Conservation (phyloP, 768 basidiomycete species). For the Myochromella boudieri region DNA sequence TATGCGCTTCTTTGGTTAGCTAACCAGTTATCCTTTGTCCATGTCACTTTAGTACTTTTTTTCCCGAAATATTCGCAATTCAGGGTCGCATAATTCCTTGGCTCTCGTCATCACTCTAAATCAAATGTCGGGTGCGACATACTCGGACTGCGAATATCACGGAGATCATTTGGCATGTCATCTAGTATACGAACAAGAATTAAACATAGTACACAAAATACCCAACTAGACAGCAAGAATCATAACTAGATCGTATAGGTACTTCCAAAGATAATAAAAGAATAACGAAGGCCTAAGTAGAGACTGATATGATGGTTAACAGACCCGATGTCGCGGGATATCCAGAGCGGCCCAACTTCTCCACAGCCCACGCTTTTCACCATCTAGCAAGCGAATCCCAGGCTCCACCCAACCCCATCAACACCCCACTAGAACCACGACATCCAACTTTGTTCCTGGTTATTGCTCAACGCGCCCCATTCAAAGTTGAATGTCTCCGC, state of each 20-base stretch:
- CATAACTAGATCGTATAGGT: too few relatives aligned
- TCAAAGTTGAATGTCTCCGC: constrained; percentile 50
- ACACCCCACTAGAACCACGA: constrained; percentile 39
- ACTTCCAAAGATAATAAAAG: background rate
- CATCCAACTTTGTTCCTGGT: constrained; percentile 47
- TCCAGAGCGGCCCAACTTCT: too few relatives aligned
- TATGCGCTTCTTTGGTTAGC: too few relatives aligned
- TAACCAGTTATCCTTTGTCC: too few relatives aligned
- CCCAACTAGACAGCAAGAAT: too few relatives aligned
- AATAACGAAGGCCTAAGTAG: background rate
- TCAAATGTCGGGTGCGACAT: too few relatives aligned
- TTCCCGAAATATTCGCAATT: too few relatives aligned
- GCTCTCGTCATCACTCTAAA: background rate
- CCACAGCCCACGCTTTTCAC: too few relatives aligned
- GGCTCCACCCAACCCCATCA: too few relatives aligned
- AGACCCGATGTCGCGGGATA: constrained; percentile 1
- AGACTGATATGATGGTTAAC: background rate
- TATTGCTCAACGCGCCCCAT: constrained; percentile 42
- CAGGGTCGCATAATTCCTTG: background rate
- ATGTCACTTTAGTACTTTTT: too few relatives aligned
- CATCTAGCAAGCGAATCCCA: too few relatives aligned
- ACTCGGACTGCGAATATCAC: constrained; percentile 15
- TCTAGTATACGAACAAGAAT: background rate
- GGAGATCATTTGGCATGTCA: background rate
- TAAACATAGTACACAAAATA: background rate